These are phyloP conservation scores for Ilex paraguariensis DNA, from an alignment of 305 asterid genomes.

Conservation along the genomic window DNA sequence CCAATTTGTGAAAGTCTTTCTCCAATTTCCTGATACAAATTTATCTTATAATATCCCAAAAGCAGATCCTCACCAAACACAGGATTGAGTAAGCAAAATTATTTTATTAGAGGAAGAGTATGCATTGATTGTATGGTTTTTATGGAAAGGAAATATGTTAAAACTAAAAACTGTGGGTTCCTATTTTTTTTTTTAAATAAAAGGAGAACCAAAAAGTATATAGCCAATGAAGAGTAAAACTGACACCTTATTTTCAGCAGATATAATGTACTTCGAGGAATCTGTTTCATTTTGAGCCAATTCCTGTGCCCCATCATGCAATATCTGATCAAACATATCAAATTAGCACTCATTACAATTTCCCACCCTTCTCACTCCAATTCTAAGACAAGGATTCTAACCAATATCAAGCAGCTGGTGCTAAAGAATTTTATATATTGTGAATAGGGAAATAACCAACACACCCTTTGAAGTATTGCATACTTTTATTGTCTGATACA, in stretches of 20 bases:
- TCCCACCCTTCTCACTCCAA: too few species aligned
- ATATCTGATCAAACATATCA: constrained; percentile 37
- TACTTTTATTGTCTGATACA: constrained; percentile 99
- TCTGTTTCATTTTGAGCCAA: constrained; percentile 64
- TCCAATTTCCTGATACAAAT: constrained; percentile 66
- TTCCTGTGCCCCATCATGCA: constrained; percentile 90
- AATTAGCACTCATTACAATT: not conserved
- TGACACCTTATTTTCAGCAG: constrained; percentile 81
- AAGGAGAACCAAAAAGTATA: constrained; percentile 5
- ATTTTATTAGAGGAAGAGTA: too few species aligned
- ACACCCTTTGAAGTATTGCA: constrained; percentile 77
- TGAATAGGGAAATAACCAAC: constrained; percentile 63
- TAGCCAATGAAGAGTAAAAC: constrained; percentile 9
- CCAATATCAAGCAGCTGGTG: constrained; percentile 26
- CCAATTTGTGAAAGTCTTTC: constrained; percentile 88
- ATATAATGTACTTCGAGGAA: constrained; percentile 53
- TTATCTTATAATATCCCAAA: constrained; percentile 1
- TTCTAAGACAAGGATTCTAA: constrained; percentile 9
- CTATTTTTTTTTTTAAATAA: not conserved
- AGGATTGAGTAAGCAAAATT: not conserved
- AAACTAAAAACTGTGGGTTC: too few species aligned
- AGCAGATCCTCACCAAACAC: not conserved
- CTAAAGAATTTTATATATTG: constrained; percentile 6
- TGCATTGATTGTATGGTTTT: too few species aligned
- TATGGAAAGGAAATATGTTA: too few species aligned